These are phyloP conservation scores for Amphibolis antarctica DNA, from an alignment of 106 monocot genomes.

Conservation along the genomic window DNA sequence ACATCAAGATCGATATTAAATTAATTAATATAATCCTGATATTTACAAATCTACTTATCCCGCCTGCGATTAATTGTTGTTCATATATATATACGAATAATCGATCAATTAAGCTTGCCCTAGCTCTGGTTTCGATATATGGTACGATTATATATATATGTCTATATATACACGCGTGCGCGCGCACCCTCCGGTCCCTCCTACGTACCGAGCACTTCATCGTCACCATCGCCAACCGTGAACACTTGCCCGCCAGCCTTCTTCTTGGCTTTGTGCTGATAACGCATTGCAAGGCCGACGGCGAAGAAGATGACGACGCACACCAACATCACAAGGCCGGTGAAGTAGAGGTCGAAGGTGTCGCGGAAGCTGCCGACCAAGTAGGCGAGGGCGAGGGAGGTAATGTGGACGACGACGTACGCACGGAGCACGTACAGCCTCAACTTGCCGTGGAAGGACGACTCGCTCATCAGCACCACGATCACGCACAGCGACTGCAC, in stretches of 20 bases:
- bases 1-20: no score
- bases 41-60: no score
- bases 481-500: slow-evolving; percentile 20
- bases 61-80: no score
- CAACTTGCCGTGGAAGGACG: slow-evolving; percentile 13
- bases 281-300: slow-evolving; percentile 4
- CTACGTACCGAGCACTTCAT: no score
- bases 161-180: no score
- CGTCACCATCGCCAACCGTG: not conserved
- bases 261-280: slow-evolving; percentile 5
- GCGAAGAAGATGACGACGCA: not conserved
- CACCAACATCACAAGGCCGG: slow-evolving; percentile 4
- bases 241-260: not conserved
- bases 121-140: no score
- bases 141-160: no score
- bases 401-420: slow-evolving; percentile 7
- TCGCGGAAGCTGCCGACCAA: slow-evolving; percentile 11
- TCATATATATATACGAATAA: no score
- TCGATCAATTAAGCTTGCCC: no score
- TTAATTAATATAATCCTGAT: no score
- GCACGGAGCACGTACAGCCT: slow-evolving; percentile 17
- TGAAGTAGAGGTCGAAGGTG: slow-evolving; percentile 12
- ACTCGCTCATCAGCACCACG: slow-evolving; percentile 19
- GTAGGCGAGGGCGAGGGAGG: slow-evolving; percentile 14
- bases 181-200: no score